A percentile compares a stretch with the other conserved stretches of the same genome.
phyloP scores from a whole-genome alignment of 2,329 filamentous ascomycete genomes.

The Talaromyces sp. region DNA sequence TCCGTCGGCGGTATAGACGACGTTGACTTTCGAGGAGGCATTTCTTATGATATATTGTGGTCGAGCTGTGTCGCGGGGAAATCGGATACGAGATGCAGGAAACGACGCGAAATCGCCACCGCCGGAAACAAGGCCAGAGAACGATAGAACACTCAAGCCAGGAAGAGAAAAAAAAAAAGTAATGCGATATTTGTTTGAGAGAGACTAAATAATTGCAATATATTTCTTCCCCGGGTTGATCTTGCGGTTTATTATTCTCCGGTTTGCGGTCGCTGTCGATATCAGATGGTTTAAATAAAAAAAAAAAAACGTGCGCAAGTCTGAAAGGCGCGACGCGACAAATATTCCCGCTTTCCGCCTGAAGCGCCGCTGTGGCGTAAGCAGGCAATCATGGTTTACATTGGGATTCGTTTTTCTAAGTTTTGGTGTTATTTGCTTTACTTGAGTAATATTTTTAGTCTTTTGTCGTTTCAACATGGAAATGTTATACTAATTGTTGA shows the following conservation, averaged over 20 bases:
- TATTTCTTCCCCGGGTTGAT: neutral
- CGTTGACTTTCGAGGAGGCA: constrained; percentile 35
- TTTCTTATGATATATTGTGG: constrained; percentile 8
- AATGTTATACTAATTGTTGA: no score
- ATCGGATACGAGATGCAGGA: neutral
- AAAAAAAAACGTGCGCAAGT: neutral
- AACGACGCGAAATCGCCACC: neutral
- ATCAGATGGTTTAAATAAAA: neutral
- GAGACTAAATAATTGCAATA: neutral
- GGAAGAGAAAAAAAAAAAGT: neutral
- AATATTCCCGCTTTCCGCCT: neutral
- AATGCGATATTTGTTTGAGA: neutral
- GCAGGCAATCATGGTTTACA: neutral
- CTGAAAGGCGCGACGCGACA: neutral
- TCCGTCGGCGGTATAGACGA: constrained; percentile 22
- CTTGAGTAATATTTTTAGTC: no score
- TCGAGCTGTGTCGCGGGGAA: neutral
- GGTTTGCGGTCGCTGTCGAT: neutral
- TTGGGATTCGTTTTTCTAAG: neutral
- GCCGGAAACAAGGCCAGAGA: neutral
- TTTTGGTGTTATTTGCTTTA: neutral
- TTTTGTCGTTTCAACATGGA: no score
- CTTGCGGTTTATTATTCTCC: neutral
- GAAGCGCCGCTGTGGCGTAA: neutral
- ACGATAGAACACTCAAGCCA: neutral